Evolutionary conservation across 1,139 yeast genomes (phyloP).

Genomic region (Saccharomyces hybrid): DNA sequence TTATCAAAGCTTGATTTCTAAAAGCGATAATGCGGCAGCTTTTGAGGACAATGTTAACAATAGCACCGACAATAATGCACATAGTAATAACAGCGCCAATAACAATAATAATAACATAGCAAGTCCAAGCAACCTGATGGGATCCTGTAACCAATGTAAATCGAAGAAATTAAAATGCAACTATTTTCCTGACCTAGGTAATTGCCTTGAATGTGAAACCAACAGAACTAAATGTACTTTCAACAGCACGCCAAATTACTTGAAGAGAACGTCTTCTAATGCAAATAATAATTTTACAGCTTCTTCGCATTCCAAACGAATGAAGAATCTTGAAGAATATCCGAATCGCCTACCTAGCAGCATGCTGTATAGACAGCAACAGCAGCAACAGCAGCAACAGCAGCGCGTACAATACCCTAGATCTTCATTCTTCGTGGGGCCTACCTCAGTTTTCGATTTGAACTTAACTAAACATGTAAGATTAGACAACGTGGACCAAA

Average conservation of each 20-base stretch:
- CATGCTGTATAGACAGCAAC: not conserved
- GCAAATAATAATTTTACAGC: constrained; percentile 9
- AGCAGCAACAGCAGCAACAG: constrained; percentile 6
- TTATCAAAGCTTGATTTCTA: constrained; percentile 21
- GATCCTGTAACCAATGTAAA: constrained; percentile 65
- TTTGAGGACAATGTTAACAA: not conserved
- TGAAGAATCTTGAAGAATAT: not conserved
- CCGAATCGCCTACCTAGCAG: too few relatives aligned
- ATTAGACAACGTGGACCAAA: constrained; percentile 39
- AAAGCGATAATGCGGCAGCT: constrained; percentile 11
- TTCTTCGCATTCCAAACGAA: constrained; percentile 10
- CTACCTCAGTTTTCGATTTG: constrained; percentile 62
- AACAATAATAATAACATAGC: constrained; percentile 8
- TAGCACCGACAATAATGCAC: not conserved
- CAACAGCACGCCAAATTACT: constrained; percentile 21
- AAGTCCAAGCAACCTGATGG: constrained; percentile 12
- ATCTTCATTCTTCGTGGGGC: constrained; percentile 68
- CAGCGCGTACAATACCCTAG: constrained; percentile 54
- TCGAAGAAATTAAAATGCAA: constrained; percentile 60
- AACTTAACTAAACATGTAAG: constrained; percentile 46
- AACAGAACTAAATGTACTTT: constrained; percentile 58
- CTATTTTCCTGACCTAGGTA: constrained; percentile 46
- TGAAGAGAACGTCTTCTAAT: not conserved
- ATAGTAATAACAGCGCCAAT: not conserved
- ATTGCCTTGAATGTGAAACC: constrained; percentile 62